These are phyloP conservation scores for Colletotrichum sp. DNA, from an alignment of 2,329 filamentous ascomycete genomes.

Conservation along the genomic window DNA sequence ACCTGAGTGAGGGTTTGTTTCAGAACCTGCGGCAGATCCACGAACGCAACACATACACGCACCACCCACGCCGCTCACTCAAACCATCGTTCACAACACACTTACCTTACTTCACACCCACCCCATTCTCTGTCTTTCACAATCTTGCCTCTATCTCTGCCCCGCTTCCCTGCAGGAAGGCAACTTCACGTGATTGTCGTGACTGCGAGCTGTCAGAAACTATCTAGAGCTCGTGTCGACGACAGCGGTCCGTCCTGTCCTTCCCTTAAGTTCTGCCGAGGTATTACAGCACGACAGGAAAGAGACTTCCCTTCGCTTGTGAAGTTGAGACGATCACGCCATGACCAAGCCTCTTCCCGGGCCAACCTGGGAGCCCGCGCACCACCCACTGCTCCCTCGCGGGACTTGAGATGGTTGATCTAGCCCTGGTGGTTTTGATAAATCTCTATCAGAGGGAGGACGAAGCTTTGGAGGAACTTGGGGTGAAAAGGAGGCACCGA, in stretches of 20 bases:
- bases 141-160: neutral
- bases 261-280: neutral
- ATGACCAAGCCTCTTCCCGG: neutral
- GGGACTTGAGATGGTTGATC: neutral
- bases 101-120: neutral
- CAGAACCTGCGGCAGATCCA: constrained; percentile 11
- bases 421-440: neutral
- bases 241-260: neutral
- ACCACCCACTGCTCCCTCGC: neutral
- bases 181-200: neutral
- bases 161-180: neutral
- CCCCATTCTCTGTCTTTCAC: neutral
- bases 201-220: neutral
- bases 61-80: neutral
- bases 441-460: neutral
- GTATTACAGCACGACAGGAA: neutral
- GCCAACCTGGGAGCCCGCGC: neutral
- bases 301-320: neutral
- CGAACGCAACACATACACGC: neutral
- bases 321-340: constrained; percentile 18
- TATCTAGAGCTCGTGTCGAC: neutral
- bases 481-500: neutral
- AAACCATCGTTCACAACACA: neutral
- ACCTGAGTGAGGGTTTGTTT: constrained; percentile 16
- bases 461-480: neutral